Conservation (phyloP, 192 early-diverging fungal species). For the Coemansia sp. region DNA sequence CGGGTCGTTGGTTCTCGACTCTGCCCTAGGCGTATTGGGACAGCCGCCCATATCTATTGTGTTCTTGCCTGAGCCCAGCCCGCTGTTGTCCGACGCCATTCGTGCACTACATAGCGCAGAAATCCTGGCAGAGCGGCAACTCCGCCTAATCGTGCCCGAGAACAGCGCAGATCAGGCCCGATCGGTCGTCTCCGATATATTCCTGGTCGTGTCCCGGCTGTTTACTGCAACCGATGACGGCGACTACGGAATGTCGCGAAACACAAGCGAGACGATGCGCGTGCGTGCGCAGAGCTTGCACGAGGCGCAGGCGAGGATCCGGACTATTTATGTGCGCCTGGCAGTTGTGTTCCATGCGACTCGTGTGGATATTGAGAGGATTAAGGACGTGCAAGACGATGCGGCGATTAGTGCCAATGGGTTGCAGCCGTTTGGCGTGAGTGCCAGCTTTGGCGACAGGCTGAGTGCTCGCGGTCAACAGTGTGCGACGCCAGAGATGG, state of each 20-base stretch:
- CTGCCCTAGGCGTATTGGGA: slow-evolving; percentile 4
- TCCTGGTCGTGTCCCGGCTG: slow-evolving; percentile 18
- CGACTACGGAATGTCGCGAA: not conserved
- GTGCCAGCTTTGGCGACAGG: slow-evolving; percentile 23
- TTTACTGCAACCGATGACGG: slow-evolving; percentile 22
- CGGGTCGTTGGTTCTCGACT: slow-evolving; percentile 24
- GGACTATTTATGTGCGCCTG: slow-evolving; percentile 15
- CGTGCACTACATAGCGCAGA: slow-evolving; percentile 27
- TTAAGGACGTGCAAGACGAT: slow-evolving; percentile 25
- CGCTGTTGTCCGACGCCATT: slow-evolving; percentile 14
- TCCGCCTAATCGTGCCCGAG: slow-evolving; percentile 34
- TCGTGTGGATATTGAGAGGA: slow-evolving; percentile 21
- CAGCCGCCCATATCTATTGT: slow-evolving; percentile 21
- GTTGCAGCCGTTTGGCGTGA: slow-evolving; percentile 7
- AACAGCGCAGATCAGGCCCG: slow-evolving; percentile 32
- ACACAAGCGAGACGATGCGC: slow-evolving; percentile 20
- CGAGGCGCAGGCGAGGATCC: slow-evolving; percentile 26
- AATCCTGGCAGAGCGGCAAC: slow-evolving; percentile 32
- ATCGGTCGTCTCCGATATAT: slow-evolving; percentile 24
- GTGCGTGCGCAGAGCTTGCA: slow-evolving; percentile 23
- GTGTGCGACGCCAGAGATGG: slow-evolving; percentile 34
- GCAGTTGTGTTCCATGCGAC: slow-evolving; percentile 27
- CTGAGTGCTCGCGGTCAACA: slow-evolving; percentile 18
- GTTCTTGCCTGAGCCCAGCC: slow-evolving; percentile 11
- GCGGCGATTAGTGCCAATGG: not conserved